Conservation (phyloP, 768 basidiomycete genomes). For the Dacryopinax spathularia region DNA sequence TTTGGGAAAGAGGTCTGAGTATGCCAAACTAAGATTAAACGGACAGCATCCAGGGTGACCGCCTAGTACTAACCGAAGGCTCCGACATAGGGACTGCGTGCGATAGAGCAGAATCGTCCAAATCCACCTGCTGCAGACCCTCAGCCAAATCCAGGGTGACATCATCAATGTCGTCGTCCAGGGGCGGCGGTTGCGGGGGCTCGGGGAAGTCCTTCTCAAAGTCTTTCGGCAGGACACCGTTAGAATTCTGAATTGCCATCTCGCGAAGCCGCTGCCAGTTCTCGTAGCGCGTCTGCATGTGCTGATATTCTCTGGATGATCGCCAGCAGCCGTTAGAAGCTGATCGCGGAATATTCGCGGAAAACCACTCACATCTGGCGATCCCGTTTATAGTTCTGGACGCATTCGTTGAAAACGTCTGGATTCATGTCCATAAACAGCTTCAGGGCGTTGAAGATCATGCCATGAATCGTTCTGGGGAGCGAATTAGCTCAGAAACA, state of each 20-base stretch:
- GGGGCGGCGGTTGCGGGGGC: conserved; percentile 60
- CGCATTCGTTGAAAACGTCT: conserved; percentile 82
- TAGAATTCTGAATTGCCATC: conserved; percentile 55
- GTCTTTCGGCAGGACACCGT: conserved; percentile 55
- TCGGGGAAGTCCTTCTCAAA: conserved; percentile 50
- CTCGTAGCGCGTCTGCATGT: conserved; percentile 69
- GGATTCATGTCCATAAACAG: conserved; percentile 99
- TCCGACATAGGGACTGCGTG: conserved; percentile 88
- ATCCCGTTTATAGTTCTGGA: conserved; percentile 84
- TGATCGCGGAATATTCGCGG: neutral
- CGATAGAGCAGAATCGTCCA: conserved; percentile 61
- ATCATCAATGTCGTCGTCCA: conserved; percentile 81
- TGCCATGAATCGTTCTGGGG: conserved; percentile 96
- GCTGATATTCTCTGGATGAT: conserved; percentile 68
- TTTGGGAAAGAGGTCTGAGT: neutral
- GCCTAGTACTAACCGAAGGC: conserved; percentile 37
- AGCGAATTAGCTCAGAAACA: neutral
- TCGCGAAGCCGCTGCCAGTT: conserved; percentile 80
- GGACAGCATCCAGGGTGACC: conserved; percentile 9
- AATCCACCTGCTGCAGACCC: conserved; percentile 36
- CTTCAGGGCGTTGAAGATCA: conserved; percentile 98
- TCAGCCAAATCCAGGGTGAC: conserved; percentile 74
- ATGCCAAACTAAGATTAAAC: neutral
- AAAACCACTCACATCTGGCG: conserved; percentile 55
- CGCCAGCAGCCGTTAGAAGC: neutral